These are phyloP conservation scores for Citrus cavaleriei DNA, from an alignment of 345 rosid genomes.

Conservation along the genomic window DNA sequence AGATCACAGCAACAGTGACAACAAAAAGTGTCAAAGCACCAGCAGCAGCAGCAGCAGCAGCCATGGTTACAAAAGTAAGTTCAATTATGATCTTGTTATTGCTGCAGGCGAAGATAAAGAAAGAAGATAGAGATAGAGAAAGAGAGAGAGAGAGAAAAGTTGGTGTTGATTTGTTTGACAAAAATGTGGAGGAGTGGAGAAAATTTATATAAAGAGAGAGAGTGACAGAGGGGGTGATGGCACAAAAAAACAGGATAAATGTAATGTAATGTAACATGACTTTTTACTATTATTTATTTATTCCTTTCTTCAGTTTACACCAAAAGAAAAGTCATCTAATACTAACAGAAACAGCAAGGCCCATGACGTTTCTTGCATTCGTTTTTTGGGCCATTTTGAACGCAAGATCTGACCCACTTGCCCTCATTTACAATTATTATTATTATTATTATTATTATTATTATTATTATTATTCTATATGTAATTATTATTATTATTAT, in stretches of 20 bases:
- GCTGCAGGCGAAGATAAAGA: neutral
- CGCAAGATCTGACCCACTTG: neutral
- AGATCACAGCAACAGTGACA: constrained; percentile 24
- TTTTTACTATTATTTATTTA: too few relatives aligned
- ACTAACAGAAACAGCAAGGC: neutral
- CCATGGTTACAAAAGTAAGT: constrained; percentile 9
- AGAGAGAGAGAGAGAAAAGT: neutral
- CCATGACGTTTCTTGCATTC: neutral
- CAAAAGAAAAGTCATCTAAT: neutral
- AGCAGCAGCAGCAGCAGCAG: constrained; percentile 8
- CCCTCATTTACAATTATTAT: neutral
- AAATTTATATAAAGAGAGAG: neutral
- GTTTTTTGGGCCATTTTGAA: neutral
- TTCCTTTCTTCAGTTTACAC: neutral
- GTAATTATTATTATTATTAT: too few relatives aligned
- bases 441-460: too few relatives aligned
- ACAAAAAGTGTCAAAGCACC: constrained; percentile 5
- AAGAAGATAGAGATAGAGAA: neutral
- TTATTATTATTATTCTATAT: too few relatives aligned
- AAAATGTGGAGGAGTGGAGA: neutral
- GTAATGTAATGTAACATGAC: neutral
- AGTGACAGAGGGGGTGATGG: neutral
- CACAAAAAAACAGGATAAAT: neutral
- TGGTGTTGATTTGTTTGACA: neutral
- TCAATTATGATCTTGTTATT: neutral